phyloP scores from a whole-genome alignment of 2,329 filamentous ascomycete species.

The Colletotrichum sp. region DNA sequence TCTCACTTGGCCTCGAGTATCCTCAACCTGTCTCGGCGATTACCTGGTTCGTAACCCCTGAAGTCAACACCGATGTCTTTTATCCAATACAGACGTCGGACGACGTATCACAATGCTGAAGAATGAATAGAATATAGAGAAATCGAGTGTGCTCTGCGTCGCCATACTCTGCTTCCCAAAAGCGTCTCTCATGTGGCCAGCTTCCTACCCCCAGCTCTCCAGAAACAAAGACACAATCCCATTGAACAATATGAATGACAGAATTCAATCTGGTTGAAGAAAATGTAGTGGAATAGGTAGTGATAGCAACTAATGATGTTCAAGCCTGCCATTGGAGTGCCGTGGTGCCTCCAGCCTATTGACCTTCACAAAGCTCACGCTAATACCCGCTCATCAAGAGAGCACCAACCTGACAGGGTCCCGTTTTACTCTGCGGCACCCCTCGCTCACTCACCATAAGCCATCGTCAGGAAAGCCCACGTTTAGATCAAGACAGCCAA shows the following conservation, averaged over 20 bases:
- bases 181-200: neutral
- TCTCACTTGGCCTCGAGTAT: neutral
- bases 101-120: neutral
- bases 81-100: neutral
- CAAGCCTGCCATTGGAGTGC: neutral
- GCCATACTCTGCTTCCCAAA: neutral
- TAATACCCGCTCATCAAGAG: neutral
- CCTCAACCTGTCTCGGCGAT: neutral
- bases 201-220: neutral
- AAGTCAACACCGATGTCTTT: neutral
- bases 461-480: neutral
- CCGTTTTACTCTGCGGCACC: neutral
- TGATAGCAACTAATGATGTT: neutral
- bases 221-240: neutral
- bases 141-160: neutral
- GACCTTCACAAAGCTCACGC: neutral
- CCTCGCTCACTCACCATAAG: neutral
- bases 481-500: neutral
- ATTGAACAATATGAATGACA: neutral
- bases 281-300: neutral
- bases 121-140: neutral
- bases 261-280: neutral
- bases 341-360: neutral
- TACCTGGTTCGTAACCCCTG: neutral
- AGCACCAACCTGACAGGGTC: neutral